These are phyloP conservation scores for Thuja plicata DNA, from an alignment of 83 land plant genomes.

Conservation along the genomic window DNA sequence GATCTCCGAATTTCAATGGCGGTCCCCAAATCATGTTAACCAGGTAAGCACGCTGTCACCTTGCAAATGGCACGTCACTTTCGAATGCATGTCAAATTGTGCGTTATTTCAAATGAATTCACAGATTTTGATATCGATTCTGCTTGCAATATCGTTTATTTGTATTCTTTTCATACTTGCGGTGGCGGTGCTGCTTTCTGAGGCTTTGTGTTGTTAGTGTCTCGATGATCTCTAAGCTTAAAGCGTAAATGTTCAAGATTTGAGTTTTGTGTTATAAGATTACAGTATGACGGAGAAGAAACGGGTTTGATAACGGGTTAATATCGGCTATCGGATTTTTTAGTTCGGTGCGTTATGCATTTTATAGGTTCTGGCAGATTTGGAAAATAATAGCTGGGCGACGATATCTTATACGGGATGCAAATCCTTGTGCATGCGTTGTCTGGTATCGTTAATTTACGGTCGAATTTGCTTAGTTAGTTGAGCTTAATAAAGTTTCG, in stretches of 20 bases:
- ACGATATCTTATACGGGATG: background rate
- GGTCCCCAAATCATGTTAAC: conserved; percentile 1
- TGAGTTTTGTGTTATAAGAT: background rate
- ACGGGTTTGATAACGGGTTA: background rate
- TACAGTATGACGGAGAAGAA: background rate
- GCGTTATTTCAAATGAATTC: background rate
- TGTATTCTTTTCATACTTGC: background rate
- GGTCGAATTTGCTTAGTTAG: background rate
- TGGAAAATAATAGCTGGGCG: background rate
- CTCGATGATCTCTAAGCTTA: background rate
- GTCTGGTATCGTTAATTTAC: background rate
- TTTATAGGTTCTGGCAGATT: background rate
- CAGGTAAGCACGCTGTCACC: conserved; percentile 7
- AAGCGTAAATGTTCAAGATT: background rate
- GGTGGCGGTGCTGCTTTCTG: background rate
- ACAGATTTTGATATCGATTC: background rate
- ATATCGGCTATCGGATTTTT: background rate
- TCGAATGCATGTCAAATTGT: background rate
- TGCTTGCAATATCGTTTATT: background rate
- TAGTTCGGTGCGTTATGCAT: background rate
- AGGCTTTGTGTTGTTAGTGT: background rate
- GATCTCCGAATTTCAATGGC: background rate
- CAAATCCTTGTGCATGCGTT: background rate
- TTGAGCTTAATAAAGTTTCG: background rate
- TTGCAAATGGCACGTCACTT: background rate